Base-by-base conservation (phyloP, 305 asterid species). In the Stenogyne calaminthoides region DNA sequence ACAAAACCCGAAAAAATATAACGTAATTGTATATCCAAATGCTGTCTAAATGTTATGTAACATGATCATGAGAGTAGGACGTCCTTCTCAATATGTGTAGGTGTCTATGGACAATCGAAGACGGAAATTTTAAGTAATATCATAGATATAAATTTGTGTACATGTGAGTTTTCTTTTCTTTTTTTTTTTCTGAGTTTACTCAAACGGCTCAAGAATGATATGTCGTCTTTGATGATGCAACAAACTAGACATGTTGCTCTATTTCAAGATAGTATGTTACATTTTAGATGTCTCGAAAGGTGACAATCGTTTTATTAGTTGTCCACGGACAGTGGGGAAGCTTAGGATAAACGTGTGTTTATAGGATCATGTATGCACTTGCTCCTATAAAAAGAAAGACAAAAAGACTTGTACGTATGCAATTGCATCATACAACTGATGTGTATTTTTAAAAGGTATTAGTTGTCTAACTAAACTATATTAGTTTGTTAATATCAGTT, bases 21-120 rank as follows among this genome's bases (percentile, higher is more conserved):
- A 76, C 64, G 69, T 54, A 66, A 67, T 47, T 80, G 65, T 77
- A 46, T 66, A 66, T 66, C 6, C 29, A 76, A 39, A 27, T 72
- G 58, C 27, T 36, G 42, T 68, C 25, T 34, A 67, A 32, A 16
- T 25, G 60, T 46, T 49, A 49, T 18, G 32, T 49, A 12, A 29
- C 47, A 7, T 34, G 55, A 49, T 54, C 62, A 18, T 49, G 58
- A 64, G 18, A 32, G 69, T 56, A 44, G 32, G 18, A 27, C 34
- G 39, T 3, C 5, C 7, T 49, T 22, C 60, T 19, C 7, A 18
- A 12, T 7, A 36, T 3, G 27, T 36, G 8, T 11, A 29, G 36
- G 54, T n/a, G n/a, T 44, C 5, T 49, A 25, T 47, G 62, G 20
- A 27, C 9, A 71, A 29, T 29, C 0, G 20, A 18, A 32, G 27